These are phyloP conservation scores for Aspergillus fumigatus DNA, from an alignment of 2,329 filamentous ascomycete genomes.

Conservation along the genomic window DNA sequence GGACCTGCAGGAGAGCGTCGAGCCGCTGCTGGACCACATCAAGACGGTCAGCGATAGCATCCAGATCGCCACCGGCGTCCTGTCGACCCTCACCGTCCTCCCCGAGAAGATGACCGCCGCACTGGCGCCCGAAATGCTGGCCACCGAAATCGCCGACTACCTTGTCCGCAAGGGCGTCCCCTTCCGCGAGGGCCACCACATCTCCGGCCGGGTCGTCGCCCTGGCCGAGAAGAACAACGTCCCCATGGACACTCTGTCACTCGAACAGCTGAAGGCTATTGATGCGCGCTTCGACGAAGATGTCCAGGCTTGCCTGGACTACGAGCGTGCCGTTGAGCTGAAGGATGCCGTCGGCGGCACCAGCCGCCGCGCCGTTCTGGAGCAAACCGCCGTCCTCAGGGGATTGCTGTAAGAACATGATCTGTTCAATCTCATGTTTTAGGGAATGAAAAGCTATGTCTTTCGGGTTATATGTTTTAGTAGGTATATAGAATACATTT, in stretches of 20 bases:
- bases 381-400: constrained; percentile 63
- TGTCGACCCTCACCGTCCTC: constrained; percentile 65
- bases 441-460: neutral
- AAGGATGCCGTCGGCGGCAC: constrained; percentile 73
- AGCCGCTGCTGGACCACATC: constrained; percentile 79
- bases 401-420: constrained; percentile 42
- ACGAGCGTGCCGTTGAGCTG: constrained; percentile 77
- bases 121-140: constrained; percentile 78
- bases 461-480: constrained; percentile 1
- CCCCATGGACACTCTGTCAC: constrained; percentile 65
- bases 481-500: neutral
- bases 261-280: constrained; percentile 63
- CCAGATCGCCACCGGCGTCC: constrained; percentile 75
- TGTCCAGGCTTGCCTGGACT: constrained; percentile 68
- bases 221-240: constrained; percentile 62
- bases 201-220: constrained; percentile 68
- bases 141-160: constrained; percentile 50
- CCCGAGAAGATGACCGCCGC: constrained; percentile 74
- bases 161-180: constrained; percentile 55
- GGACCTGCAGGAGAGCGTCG: constrained; percentile 81
- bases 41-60: constrained; percentile 78
- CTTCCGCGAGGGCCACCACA: constrained; percentile 77
- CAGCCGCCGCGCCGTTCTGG: constrained; percentile 62
- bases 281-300: constrained; percentile 68
- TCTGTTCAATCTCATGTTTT: neutral